phyloP scores from a whole-genome alignment of 441 rosid species.

The Bruguiera hainesii region DNA sequence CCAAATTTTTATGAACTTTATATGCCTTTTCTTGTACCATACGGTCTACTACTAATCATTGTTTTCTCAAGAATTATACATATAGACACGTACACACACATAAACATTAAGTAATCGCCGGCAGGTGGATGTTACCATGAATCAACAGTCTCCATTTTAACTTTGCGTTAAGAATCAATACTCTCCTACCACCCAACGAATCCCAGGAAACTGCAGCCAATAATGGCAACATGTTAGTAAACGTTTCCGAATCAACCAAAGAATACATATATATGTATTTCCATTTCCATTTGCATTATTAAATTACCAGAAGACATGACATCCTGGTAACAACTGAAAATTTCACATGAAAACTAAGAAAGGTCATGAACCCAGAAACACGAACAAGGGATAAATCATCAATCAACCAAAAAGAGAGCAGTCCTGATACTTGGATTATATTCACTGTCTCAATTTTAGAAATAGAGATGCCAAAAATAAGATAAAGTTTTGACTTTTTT shows the following conservation, averaged over 20 bases:
- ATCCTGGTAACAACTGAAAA: neutral
- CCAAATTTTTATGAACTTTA: no score
- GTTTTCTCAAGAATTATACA: no score
- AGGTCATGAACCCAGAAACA: neutral
- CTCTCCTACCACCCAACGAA: slow-evolving; percentile 49
- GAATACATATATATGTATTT: no score
- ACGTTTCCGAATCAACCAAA: neutral
- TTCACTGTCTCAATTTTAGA: no score
- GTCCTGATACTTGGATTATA: no score
- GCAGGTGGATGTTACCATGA: slow-evolving; percentile 4
- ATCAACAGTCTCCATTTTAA: neutral
- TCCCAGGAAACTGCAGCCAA: slow-evolving; percentile 53
- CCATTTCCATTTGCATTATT: neutral
- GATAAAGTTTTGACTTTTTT: neutral
- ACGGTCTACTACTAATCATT: no score
- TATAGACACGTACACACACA: no score
- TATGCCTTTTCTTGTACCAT: no score
- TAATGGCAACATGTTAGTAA: slow-evolving; percentile 2
- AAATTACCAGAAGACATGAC: neutral
- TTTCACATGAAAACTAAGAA: neutral
- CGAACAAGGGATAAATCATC: neutral
- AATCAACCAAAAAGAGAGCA: neutral
- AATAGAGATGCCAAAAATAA: no score
- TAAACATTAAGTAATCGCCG: no score
- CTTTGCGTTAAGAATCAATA: slow-evolving; percentile 10